Percentiles rank a stretch among this genome's conserved stretches.
Evolutionary conservation across 805 yeast genomes (phyloP).

Genomic region (Candida sithepensis): DNA sequence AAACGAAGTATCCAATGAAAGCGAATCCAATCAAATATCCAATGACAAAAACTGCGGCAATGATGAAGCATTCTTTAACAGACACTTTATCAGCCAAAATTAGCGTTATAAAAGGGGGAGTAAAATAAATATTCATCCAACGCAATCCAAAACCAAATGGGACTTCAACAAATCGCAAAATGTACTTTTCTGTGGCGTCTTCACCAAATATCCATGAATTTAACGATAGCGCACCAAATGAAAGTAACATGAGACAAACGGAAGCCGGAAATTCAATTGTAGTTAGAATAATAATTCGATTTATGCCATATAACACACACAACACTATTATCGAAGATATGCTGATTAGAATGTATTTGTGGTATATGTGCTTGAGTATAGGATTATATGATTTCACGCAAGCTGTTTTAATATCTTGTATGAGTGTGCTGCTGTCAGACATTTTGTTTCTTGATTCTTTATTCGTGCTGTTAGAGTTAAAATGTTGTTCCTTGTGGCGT

Average conservation of each 20-base stretch:
- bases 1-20: slow-evolving; percentile 46
- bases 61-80: slow-evolving; percentile 65
- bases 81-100: slow-evolving; percentile 66
- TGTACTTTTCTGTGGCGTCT: slow-evolving; percentile 18
- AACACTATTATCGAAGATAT: slow-evolving; percentile 45
- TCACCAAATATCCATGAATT: slow-evolving; percentile 37
- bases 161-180: slow-evolving; percentile 43
- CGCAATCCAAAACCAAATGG: slow-evolving; percentile 65
- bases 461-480: neutral
- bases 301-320: slow-evolving; percentile 49
- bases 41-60: slow-evolving; percentile 67
- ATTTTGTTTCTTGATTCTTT: neutral
- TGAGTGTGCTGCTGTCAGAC: neutral
- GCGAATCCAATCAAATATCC: slow-evolving; percentile 57
- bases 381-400: slow-evolving; percentile 7
- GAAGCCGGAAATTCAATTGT: slow-evolving; percentile 64
- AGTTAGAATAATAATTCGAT: slow-evolving; percentile 41
- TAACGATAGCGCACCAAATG: slow-evolving; percentile 43
- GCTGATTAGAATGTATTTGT: slow-evolving; percentile 45
- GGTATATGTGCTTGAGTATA: slow-evolving; percentile 32
- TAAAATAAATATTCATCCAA: slow-evolving; percentile 78
- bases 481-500: too few relatives aligned
- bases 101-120: slow-evolving; percentile 70
- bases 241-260: slow-evolving; percentile 64
- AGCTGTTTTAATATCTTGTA: neutral